Evolutionary conservation across 1,139 yeast species (phyloP), one percentile per base, ranked within the genome.

Genomic region (Candida pseudoviswanathii): DNA sequence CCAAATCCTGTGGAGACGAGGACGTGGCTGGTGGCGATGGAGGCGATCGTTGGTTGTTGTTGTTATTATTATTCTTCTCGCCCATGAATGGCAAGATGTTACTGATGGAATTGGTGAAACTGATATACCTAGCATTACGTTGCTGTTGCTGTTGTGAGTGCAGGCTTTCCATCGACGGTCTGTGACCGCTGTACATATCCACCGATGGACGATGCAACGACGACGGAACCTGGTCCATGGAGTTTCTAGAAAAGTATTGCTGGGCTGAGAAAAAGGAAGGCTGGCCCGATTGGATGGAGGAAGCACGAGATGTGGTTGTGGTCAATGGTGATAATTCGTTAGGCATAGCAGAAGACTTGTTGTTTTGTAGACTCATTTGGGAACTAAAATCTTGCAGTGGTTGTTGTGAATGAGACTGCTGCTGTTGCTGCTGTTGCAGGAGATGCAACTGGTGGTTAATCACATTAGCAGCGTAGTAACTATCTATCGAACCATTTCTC

Each of bases 201-300:
- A 73, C 56, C 0, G 77, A 71, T 4, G 66, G 67, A 6, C 79
- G 58, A 46, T 67, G 68, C 25, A 64, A 56, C 5, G 62, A 57
- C 1, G 71, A 59, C 16, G 68, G 70, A 7, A 39, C 43, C 29
- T 73, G 72, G 38, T 75, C 80, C 27, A 75, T 56, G 5, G 78
- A 71, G 44, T 67, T 73, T 38, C 77, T 59, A 3, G 73, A 63
- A 41, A 75, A 57, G 56, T 67, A 71, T 54, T 75, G 80, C 39
- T 74, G 75, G 1, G 81, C 80, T 1, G 78, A 72, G 52, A 75
- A 74, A 54, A 74, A 76, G 5, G 78, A 73, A 5, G 76, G 78
- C 51, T 75, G 80, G 2, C 74, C 65, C 25, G 78, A 74, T 53
- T 75, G 78, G 11, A 73, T 57, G 2, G 79, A 74, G 0, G 77